Conservation (phyloP, 2,329 filamentous ascomycete genomes). For the Rhynchosporium graminicola region DNA sequence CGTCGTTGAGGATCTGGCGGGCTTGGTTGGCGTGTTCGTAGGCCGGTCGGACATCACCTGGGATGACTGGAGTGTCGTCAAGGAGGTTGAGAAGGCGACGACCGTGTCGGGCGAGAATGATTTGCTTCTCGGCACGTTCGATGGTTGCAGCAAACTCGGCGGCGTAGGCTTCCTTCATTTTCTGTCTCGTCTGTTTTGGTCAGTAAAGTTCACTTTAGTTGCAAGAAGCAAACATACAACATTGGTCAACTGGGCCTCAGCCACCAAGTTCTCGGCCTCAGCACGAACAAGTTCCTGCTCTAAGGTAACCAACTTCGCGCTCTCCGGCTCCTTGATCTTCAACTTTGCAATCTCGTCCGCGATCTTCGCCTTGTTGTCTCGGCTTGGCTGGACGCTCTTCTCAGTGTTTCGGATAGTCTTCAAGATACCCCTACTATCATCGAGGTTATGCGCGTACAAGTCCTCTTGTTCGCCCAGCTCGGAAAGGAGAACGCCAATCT, state of each 20-base stretch:
- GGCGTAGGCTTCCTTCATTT: conserved; percentile 93
- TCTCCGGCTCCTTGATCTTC: conserved; percentile 90
- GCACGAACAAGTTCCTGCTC: conserved; percentile 97
- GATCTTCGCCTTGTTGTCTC: conserved; percentile 85
- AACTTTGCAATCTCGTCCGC: conserved; percentile 88
- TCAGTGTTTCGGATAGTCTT: conserved; percentile 97
- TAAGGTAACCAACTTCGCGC: conserved; percentile 75
- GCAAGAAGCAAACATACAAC: conserved; percentile 60
- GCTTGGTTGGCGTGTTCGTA: conserved; percentile 70
- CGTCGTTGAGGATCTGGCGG: conserved; percentile 86
- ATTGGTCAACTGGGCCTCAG: conserved; percentile 94
- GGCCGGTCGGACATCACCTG: conserved; percentile 72
- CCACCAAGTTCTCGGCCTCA: conserved; percentile 93
- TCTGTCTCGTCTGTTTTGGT: conserved; percentile 75
- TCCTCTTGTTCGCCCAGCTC: conserved; percentile 97
- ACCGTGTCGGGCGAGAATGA: conserved; percentile 88
- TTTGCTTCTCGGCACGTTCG: conserved; percentile 95
- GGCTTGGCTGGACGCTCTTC: conserved; percentile 88
- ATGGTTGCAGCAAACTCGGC: conserved; percentile 87
- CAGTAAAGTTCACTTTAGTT: conserved; percentile 3
- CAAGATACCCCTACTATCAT: conserved; percentile 78
- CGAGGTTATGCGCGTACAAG: conserved; percentile 78
- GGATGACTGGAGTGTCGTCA: conserved; percentile 86
- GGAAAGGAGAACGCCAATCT: conserved; percentile 86
- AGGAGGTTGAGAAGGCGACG: conserved; percentile 81